These are phyloP conservation scores for Mortierella sp. DNA, from an alignment of 371 early-diverging fungal genomes.

Conservation along the genomic window DNA sequence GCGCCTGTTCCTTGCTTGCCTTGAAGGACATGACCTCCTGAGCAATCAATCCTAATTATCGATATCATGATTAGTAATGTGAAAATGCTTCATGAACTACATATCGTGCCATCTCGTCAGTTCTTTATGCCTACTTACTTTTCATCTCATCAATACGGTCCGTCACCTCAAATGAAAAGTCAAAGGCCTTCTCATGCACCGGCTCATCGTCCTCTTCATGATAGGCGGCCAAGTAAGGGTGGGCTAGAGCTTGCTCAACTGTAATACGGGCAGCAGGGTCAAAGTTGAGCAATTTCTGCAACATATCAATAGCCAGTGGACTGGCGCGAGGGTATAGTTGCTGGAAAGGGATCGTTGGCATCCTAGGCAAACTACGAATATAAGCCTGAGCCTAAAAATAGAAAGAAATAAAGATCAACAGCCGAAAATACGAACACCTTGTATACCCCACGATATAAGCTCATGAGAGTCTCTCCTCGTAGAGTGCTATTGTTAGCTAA, in stretches of 20 bases:
- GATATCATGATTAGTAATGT: neutral
- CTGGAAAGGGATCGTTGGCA: constrained; percentile 90
- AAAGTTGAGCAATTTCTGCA: constrained; percentile 84
- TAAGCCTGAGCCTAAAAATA: constrained; percentile 90
- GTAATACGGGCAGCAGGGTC: constrained; percentile 87
- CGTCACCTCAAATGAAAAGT: constrained; percentile 93
- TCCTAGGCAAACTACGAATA: constrained; percentile 90
- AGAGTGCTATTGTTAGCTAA: constrained; percentile 8
- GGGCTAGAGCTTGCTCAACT: constrained; percentile 84
- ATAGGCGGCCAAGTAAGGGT: constrained; percentile 83
- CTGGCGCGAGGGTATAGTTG: constrained; percentile 83
- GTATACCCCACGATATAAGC: neutral
- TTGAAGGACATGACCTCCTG: constrained; percentile 87
- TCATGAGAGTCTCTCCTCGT: neutral
- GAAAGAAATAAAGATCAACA: neutral
- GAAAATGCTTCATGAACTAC: neutral
- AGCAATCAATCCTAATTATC: constrained; percentile 80
- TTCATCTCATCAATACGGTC: constrained; percentile 92
- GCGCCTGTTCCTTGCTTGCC: constrained; percentile 54
- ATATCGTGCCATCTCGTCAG: no score
- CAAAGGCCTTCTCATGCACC: constrained; percentile 78
- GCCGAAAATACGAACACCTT: neutral
- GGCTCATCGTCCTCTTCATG: constrained; percentile 87
- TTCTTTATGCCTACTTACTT: constrained; percentile 64
- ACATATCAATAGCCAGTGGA: constrained; percentile 81